Evolutionary conservation across 1,284 basidiomycete genomes (phyloP).

Genomic region (Mycosarcoma maydis): DNA sequence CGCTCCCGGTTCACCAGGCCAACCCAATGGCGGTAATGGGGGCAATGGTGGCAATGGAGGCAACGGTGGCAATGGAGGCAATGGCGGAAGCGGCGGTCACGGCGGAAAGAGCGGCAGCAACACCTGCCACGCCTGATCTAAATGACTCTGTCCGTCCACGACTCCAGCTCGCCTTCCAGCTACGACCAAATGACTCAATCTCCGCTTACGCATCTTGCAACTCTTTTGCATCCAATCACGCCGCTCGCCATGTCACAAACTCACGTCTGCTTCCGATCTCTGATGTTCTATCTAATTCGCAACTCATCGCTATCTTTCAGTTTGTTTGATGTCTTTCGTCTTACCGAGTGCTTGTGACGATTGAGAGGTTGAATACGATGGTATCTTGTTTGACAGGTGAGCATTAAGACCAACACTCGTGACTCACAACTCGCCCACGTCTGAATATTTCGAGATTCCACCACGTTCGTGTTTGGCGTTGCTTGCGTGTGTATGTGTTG

Average conservation of each 20-base stretch:
- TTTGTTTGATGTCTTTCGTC: too few relatives aligned
- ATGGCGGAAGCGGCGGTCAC: conserved; percentile 8
- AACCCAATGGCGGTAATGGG: not conserved
- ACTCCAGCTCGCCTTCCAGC: not conserved
- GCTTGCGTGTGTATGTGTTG: conserved; percentile 7
- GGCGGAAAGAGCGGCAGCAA: conserved; percentile 7
- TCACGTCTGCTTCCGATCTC: too few relatives aligned
- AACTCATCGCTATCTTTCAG: too few relatives aligned
- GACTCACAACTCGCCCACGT: too few relatives aligned
- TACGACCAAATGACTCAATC: not conserved
- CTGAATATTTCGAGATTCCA: not conserved
- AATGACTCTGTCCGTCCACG: not conserved
- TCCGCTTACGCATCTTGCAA: too few relatives aligned
- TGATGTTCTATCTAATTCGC: too few relatives aligned
- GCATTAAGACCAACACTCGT: too few relatives aligned
- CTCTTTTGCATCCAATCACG: too few relatives aligned
- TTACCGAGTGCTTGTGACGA: not conserved
- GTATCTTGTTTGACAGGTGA: conserved; percentile 5
- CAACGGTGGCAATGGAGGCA: conserved; percentile 13
- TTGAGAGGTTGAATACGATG: not conserved
- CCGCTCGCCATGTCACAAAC: too few relatives aligned
- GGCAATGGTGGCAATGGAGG: conserved; percentile 15
- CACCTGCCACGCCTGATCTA: not conserved
- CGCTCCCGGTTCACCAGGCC: conserved; percentile 4
- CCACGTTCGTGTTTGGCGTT: not conserved